Percentiles rank a stretch among this genome's conserved stretches.
Conservation (phyloP, 148 eudicot species). For the Beta vulgaris region DNA sequence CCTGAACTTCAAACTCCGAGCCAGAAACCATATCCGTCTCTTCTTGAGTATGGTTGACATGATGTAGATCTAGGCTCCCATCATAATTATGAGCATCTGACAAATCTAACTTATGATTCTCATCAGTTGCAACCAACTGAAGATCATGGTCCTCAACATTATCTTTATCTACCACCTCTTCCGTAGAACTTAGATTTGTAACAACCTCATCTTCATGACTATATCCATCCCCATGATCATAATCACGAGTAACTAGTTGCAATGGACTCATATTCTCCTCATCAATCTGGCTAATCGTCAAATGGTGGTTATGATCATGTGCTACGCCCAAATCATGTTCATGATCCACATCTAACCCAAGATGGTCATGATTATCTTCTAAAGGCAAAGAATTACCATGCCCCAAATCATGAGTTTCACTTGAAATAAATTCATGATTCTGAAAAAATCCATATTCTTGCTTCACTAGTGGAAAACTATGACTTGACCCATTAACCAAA, state of each 20-base stretch:
- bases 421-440: conserved; percentile 31
- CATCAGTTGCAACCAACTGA: conserved; percentile 33
- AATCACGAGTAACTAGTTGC: conserved; percentile 24
- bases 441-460: conserved; percentile 40
- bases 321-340: conserved; percentile 33
- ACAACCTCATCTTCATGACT: conserved; percentile 31
- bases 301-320: conserved; percentile 28
- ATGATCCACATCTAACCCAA: conserved; percentile 24
- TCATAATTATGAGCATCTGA: conserved; percentile 37
- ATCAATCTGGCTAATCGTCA: conserved; percentile 32
- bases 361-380: conserved; percentile 22
- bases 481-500: conserved; percentile 34
- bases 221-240: conserved; percentile 34
- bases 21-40: conserved; percentile 31
- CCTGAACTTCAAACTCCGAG: conserved; percentile 34
- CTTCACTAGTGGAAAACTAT: conserved; percentile 32
- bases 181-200: conserved; percentile 23
- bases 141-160: conserved; percentile 29
- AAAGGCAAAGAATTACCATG: conserved; percentile 36
- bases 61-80: conserved; percentile 33
- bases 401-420: conserved; percentile 39
- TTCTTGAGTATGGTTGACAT: conserved; percentile 39
- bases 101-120: conserved; percentile 38
- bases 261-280: conserved; percentile 28
- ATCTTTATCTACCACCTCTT: conserved; percentile 33